Evolutionary conservation across 1,284 basidiomycete genomes (phyloP), one percentile per base, ranked within the genome.

Genomic region (Neolentinus lepideus): DNA sequence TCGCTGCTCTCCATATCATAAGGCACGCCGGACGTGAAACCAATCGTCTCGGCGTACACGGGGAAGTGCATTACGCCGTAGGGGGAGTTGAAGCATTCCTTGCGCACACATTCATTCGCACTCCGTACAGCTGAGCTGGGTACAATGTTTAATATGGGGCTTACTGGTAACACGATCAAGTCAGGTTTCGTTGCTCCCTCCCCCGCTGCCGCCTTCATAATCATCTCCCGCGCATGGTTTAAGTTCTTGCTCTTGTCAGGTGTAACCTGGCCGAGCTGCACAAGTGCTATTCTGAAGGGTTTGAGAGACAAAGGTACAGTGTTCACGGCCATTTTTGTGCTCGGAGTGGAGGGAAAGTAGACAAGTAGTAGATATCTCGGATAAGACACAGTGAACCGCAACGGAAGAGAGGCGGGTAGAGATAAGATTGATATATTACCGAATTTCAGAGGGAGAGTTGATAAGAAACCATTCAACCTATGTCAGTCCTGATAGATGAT

Each of bases 21-120:
- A 1, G 74, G 66, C 61, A 77, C 67, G 2, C 80, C 84, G 38
- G 75, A 72, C 4, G 67, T 76, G 64, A 76, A 88, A 8, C 76
- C 83, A 52, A 98, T 90, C 1, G 73, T 77, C 72, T 98, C 94
- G 1, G 92, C 90, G 64, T 95, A 92, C 24, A 84, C 76, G 0
- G 90, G 86, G 67, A 97, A 96, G 66, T 90, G 83, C 3, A 79
- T 76, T 59, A 92, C 87, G 0, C 95, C 95, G 66, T 99, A 99
- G 0, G 95, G 94, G 11, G 92, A 95, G 71, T 99, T 99, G 79
- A 99, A 99, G 74, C 94, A 94, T 80, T 99, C 96, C 85, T 95
- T 63, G 14, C 33, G 53, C 21, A 58, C 19, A 48, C 57, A 38
- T 19, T 22, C 8, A 22, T 26, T n/a, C n/a, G n/a, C n/a, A 46